Conservation (phyloP, 768 basidiomycete genomes). For the Suillus bovinus region DNA sequence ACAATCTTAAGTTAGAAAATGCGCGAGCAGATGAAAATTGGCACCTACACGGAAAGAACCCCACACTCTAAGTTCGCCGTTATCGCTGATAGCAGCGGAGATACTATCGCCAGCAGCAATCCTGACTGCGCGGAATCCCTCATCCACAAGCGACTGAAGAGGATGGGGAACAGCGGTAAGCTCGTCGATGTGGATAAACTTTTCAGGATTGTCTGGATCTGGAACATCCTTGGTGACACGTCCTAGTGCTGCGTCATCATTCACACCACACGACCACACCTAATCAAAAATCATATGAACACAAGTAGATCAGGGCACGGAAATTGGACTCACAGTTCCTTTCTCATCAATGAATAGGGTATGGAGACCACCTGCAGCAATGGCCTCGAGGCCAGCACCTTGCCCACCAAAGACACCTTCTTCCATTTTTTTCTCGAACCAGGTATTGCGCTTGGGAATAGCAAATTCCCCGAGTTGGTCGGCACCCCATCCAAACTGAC, state of each 20-base stretch:
- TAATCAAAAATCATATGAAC: conserved; percentile 26
- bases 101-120: conserved; percentile 87
- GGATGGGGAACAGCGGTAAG: conserved; percentile 63
- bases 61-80: conserved; percentile 88
- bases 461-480: conserved; percentile 68
- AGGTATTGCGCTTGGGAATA: conserved; percentile 74
- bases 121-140: conserved; percentile 81
- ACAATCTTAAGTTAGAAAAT: conserved; percentile 11
- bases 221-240: conserved; percentile 66
- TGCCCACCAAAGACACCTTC: conserved; percentile 69
- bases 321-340: conserved; percentile 68
- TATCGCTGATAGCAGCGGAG: conserved; percentile 76
- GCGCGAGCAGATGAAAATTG: conserved; percentile 4
- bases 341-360: conserved; percentile 86
- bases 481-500: conserved; percentile 91
- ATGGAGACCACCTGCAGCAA: conserved; percentile 88
- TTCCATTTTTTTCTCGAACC: conserved; percentile 75
- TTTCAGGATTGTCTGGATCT: conserved; percentile 57
- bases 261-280: conserved; percentile 86
- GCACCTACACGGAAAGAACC: conserved; percentile 80
- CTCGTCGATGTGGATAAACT: conserved; percentile 54
- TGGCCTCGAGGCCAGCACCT: conserved; percentile 77
- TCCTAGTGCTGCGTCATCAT: conserved; percentile 88
- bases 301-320: conserved; percentile 9
- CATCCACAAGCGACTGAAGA: conserved; percentile 66